Evolutionary conservation across 345 rosid genomes (phyloP).

Genomic region (Aquilaria sinensis): DNA sequence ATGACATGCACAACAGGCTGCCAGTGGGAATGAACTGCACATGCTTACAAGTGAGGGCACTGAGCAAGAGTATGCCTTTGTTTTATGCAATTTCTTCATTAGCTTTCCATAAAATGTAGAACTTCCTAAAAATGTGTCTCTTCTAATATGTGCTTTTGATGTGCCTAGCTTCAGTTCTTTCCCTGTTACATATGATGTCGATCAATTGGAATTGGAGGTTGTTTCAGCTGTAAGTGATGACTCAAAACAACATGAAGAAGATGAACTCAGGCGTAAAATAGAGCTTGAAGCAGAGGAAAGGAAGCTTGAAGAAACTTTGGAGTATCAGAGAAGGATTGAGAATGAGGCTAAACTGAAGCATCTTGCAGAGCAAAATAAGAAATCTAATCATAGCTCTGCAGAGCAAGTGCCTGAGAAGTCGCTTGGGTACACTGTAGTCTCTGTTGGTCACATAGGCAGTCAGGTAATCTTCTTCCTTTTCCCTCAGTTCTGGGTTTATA

Average conservation of each 20-base stretch:
- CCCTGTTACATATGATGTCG: conserved; percentile 45
- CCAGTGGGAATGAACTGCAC: conserved; percentile 38
- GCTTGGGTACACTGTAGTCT: conserved; percentile 25
- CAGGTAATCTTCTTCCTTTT: conserved; percentile 20
- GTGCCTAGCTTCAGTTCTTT: conserved; percentile 48
- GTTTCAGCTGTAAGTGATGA: conserved; percentile 37
- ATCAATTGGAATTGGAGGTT: conserved; percentile 40
- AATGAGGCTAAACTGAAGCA: conserved; percentile 87
- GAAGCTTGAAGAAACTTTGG: conserved; percentile 79
- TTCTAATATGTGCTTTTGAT: conserved; percentile 5
- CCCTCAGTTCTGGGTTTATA: neutral
- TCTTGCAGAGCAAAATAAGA: conserved; percentile 74
- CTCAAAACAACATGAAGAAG: conserved; percentile 58
- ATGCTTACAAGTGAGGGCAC: conserved; percentile 33
- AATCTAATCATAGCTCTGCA: conserved; percentile 29
- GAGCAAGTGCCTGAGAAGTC: conserved; percentile 27
- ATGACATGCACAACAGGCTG: conserved; percentile 32
- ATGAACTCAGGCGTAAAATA: conserved; percentile 54
- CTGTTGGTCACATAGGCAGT: conserved; percentile 21
- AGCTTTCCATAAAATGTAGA: neutral
- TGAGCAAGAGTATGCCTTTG: conserved; percentile 47
- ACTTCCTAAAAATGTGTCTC: neutral
- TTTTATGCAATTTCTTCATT: conserved; percentile 4
- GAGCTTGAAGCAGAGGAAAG: conserved; percentile 91
- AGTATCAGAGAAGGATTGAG: conserved; percentile 86